These are phyloP conservation scores for Yamadazyma sp. DNA, from an alignment of 805 yeast species.

Conservation along the genomic window DNA sequence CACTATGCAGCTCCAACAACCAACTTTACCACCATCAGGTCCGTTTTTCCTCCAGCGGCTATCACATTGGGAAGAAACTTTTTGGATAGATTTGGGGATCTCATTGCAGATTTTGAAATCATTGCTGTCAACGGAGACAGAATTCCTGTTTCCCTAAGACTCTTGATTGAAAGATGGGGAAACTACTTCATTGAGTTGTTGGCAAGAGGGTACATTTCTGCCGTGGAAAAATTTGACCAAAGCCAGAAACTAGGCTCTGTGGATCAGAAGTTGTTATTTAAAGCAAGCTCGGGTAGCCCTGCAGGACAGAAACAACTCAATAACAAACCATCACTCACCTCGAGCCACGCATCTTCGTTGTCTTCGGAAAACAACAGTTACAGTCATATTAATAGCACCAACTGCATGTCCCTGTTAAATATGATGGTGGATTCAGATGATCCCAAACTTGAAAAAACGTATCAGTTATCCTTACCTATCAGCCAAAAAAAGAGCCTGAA, in stretches of 20 bases:
- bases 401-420: neutral
- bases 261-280: slow-evolving; percentile 4
- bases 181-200: slow-evolving; percentile 60
- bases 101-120: slow-evolving; percentile 70
- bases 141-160: slow-evolving; percentile 58
- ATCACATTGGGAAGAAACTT: slow-evolving; percentile 77
- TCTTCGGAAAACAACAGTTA: slow-evolving; percentile 5
- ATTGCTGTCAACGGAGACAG: slow-evolving; percentile 68
- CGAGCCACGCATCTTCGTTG: slow-evolving; percentile 8
- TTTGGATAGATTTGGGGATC: slow-evolving; percentile 61
- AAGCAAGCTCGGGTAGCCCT: slow-evolving; percentile 3
- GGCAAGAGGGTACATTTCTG: slow-evolving; percentile 63
- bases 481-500: slow-evolving; percentile 12
- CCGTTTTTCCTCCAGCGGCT: slow-evolving; percentile 75
- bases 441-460: slow-evolving; percentile 13
- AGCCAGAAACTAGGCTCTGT: slow-evolving; percentile 17
- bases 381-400: too few relatives aligned
- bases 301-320: neutral
- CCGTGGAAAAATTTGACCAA: slow-evolving; percentile 43
- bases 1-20: slow-evolving; percentile 73
- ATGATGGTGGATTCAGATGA: slow-evolving; percentile 6
- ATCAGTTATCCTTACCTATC: slow-evolving; percentile 23
- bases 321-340: slow-evolving; percentile 8
- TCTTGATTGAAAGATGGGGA: slow-evolving; percentile 78
- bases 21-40: slow-evolving; percentile 61